phyloP scores from a whole-genome alignment of 148 eudicot species.

The Cornus florida region DNA sequence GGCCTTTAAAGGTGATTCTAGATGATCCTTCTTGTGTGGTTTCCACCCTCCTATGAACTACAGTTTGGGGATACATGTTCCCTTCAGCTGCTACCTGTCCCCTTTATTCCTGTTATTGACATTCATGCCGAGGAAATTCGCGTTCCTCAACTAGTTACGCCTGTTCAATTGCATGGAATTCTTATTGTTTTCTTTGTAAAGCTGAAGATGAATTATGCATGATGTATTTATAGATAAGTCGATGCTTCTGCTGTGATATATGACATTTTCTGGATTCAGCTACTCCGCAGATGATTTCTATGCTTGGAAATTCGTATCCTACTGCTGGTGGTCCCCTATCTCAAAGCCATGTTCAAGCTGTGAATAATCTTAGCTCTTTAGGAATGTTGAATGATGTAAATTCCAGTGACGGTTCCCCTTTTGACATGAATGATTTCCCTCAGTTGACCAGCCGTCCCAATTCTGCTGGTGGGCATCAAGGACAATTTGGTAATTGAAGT shows the following conservation, averaged over 20 bases:
- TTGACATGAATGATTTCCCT: slow-evolving; percentile 94
- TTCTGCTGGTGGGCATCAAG: slow-evolving; percentile 97
- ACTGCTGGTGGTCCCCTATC: slow-evolving; percentile 76
- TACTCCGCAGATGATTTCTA: slow-evolving; percentile 88
- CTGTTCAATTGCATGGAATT: not conserved
- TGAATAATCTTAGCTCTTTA: slow-evolving; percentile 73
- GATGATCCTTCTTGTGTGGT: not conserved
- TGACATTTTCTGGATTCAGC: slow-evolving; percentile 50
- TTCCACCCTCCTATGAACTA: not conserved
- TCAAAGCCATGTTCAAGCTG: slow-evolving; percentile 77
- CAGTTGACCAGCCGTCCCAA: slow-evolving; percentile 88
- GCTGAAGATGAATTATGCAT: not conserved
- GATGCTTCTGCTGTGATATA: slow-evolving; percentile 4
- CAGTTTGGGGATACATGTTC: not conserved
- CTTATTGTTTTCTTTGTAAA: slow-evolving; percentile 1
- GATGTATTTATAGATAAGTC: not conserved
- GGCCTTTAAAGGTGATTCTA: not conserved
- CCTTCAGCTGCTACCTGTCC: not conserved
- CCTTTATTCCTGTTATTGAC: not conserved
- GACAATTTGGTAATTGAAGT: slow-evolving; percentile 68
- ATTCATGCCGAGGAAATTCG: not conserved
- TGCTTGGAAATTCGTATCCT: slow-evolving; percentile 86
- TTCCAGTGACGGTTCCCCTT: slow-evolving; percentile 80
- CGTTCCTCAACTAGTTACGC: not conserved
- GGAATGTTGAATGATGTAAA: slow-evolving; percentile 87